These are phyloP conservation scores for Lecanicillium sp. DNA, from an alignment of 2,329 filamentous ascomycete species.

Conservation along the genomic window DNA sequence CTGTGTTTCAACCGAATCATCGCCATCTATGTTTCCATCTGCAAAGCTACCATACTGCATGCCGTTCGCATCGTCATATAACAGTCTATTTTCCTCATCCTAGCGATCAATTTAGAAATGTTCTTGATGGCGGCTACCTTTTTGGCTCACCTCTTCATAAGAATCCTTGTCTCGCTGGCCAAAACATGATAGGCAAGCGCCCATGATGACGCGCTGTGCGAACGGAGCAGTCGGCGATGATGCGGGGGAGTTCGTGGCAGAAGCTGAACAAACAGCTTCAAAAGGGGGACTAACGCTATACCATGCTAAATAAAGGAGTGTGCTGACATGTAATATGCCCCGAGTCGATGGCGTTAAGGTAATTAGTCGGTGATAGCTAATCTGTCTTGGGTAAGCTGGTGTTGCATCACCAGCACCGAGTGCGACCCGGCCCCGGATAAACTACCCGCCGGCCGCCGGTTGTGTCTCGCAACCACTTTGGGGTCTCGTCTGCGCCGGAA, in stretches of 20 bases:
- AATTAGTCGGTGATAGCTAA: no score
- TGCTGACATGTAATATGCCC: not conserved
- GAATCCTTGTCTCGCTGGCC: slow-evolving; percentile 41
- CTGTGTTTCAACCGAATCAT: slow-evolving; percentile 54
- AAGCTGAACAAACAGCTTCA: not conserved
- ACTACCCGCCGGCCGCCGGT: no score
- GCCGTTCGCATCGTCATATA: slow-evolving; percentile 52
- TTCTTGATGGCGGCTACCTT: not conserved
- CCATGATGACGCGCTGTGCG: slow-evolving; percentile 33
- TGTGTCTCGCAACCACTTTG: no score
- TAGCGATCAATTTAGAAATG: slow-evolving; percentile 18
- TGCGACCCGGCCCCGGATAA: no score
- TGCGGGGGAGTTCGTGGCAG: not conserved
- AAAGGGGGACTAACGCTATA: no score
- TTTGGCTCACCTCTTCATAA: slow-evolving; percentile 43
- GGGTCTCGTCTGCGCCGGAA: no score
- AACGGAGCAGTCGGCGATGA: not conserved
- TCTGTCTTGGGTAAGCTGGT: no score
- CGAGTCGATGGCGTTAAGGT: no score
- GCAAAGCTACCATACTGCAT: slow-evolving; percentile 56
- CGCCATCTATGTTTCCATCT: slow-evolving; percentile 43
- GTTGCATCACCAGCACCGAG: no score
- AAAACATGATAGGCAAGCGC: slow-evolving; percentile 53
- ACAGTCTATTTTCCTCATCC: slow-evolving; percentile 49
- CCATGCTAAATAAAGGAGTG: not conserved